phyloP scores from a whole-genome alignment of 768 basidiomycete genomes.

The Daedaleopsis sinensis region DNA sequence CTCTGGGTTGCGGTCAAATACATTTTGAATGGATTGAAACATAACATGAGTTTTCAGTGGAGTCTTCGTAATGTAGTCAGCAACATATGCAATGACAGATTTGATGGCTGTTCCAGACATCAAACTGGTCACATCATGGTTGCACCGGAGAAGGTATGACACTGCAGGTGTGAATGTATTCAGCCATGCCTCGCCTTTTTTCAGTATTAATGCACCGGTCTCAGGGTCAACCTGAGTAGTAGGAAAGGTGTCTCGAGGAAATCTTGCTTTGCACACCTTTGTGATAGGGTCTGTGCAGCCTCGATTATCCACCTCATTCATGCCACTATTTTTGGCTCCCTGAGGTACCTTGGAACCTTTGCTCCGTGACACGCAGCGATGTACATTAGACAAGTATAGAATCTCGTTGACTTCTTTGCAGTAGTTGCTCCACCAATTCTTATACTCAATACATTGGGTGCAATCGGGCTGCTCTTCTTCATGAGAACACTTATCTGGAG shows the following conservation, averaged over 20 bases:
- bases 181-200: constrained; percentile 2
- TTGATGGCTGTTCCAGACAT: constrained; percentile 1
- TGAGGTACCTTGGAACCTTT: background rate
- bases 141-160: background rate
- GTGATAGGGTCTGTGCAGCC: background rate
- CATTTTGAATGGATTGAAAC: background rate
- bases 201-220: background rate
- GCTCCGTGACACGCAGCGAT: background rate
- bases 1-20: background rate
- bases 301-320: too few species aligned
- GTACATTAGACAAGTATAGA: background rate
- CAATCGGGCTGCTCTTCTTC: background rate
- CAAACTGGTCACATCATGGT: constrained; percentile 2
- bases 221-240: constrained; percentile 1
- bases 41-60: background rate
- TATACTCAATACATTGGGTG: background rate
- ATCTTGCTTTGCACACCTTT: background rate
- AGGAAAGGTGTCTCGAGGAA: background rate
- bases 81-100: background rate
- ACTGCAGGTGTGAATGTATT: background rate
- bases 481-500: background rate
- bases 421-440: background rate
- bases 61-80: background rate
- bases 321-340: background rate
- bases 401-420: background rate